These are phyloP conservation scores for Fusarium sp. DNA, from an alignment of 2,329 filamentous ascomycete species.

Conservation along the genomic window DNA sequence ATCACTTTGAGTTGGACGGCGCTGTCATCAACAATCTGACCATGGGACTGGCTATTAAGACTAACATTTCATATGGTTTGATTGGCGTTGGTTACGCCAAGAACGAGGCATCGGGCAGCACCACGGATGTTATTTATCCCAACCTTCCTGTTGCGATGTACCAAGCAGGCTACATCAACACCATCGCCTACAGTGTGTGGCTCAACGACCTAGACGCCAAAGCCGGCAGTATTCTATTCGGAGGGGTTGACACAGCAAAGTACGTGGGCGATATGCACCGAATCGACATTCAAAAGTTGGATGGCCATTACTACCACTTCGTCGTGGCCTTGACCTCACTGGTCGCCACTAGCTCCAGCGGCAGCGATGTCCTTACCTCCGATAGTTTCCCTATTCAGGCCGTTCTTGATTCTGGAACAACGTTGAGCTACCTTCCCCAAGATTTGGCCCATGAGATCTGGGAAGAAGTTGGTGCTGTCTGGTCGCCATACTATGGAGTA, in stretches of 20 bases:
- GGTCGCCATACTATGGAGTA: constrained; percentile 48
- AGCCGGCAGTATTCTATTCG: constrained; percentile 79
- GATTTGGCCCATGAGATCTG: constrained; percentile 64
- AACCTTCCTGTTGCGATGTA: constrained; percentile 75
- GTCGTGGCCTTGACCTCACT: constrained; percentile 60
- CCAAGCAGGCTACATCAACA: constrained; percentile 70
- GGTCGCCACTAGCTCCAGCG: constrained; percentile 58
- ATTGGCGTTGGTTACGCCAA: constrained; percentile 68
- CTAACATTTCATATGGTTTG: constrained; percentile 65
- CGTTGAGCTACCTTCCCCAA: constrained; percentile 74
- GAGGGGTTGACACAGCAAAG: constrained; percentile 81
- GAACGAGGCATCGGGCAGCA: constrained; percentile 58
- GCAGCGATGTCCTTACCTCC: constrained; percentile 58
- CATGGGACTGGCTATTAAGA: constrained; percentile 66
- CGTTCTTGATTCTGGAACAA: constrained; percentile 80
- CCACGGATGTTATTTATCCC: constrained; percentile 51
- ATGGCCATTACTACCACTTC: constrained; percentile 57
- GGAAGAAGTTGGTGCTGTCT: constrained; percentile 64
- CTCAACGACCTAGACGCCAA: constrained; percentile 67
- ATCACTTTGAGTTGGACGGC: constrained; percentile 64
- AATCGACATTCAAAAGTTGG: constrained; percentile 62
- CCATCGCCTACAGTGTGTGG: constrained; percentile 78
- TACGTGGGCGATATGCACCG: constrained; percentile 71
- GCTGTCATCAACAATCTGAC: constrained; percentile 63
- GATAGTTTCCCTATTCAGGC: constrained; percentile 62